Evolutionary conservation across 192 early-diverging fungal species (phyloP).

Genomic region (Gonapodya prolifera): DNA sequence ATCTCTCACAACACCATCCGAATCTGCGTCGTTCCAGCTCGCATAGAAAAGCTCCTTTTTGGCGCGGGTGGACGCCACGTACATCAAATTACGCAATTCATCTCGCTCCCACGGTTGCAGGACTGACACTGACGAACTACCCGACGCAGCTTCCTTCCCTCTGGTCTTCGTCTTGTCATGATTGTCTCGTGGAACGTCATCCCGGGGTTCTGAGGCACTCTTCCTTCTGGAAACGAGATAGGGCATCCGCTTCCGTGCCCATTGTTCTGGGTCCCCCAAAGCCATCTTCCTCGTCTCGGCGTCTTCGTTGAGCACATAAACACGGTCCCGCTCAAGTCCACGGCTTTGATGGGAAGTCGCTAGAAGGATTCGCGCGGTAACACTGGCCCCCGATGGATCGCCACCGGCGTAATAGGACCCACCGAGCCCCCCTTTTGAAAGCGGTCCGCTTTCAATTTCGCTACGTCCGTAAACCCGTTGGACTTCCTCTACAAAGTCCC

Average conservation of each 20-base stretch:
- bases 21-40: background rate
- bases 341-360: background rate
- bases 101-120: background rate
- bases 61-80: background rate
- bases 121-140: background rate
- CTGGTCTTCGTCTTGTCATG: background rate
- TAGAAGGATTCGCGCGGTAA: background rate
- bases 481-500: background rate
- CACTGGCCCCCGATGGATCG: background rate
- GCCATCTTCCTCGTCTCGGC: background rate
- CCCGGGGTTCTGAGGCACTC: background rate
- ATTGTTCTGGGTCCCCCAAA: background rate
- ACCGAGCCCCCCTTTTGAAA: background rate
- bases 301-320: background rate
- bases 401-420: background rate
- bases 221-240: background rate
- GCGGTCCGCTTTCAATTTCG: background rate
- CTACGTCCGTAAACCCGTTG: background rate
- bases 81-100: background rate
- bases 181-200: background rate
- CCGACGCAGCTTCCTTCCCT: background rate
- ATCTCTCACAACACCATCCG: background rate
- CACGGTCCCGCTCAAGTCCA: background rate
- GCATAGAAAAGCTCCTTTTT: background rate
- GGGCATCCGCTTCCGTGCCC: background rate